Base-by-base conservation (phyloP, 257 asterid genomes). In the Jasminum sambac region DNA sequence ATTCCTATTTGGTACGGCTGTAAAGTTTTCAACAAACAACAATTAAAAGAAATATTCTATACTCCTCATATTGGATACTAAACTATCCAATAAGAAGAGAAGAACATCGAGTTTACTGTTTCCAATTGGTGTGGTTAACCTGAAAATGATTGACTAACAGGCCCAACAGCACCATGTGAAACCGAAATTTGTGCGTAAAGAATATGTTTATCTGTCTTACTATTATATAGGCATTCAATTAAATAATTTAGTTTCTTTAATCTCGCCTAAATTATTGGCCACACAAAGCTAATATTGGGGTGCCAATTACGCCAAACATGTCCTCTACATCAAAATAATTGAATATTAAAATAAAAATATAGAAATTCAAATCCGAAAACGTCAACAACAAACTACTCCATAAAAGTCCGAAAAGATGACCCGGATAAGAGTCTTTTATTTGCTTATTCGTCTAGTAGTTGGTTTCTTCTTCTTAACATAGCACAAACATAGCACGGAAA, bases 161-260 rank as follows among this genome's bases (percentile, higher is more conserved):
- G 21, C 42, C 37, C 46, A 62, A 26, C 75, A 62, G 21, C 41
- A 13, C 36, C 74, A 58, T 70, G 74, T 60, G 74, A 42, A 61
- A 43, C 37, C 68, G 30, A 30, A 71, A 42, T 62, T 17, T 42
- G 41, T 10, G 43, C 60, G 25, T 55, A 1, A 38, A 55, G 57
- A 38, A 60, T 41, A 61, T 70, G 43, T 59, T 68, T 21, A 36
- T 19, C 0, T 25, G 9, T 50, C 30, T 3, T 50, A 48, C 17
- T 48, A 19, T 43, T 43, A 1, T 46, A 19, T 52, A 19, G 2
- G 50, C 24, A 21, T 37, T 8, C 48, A 13, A 57, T 39, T 55
- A 11, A 13, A 57, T 39, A 19, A 9, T 30, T 8, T 30, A 44
- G 42, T 30, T 46, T 25, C 72, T 66, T 21, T 8, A 46, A 43